These are phyloP conservation scores for Komagataella ulmi DNA, from an alignment of 805 yeast genomes.

Conservation along the genomic window DNA sequence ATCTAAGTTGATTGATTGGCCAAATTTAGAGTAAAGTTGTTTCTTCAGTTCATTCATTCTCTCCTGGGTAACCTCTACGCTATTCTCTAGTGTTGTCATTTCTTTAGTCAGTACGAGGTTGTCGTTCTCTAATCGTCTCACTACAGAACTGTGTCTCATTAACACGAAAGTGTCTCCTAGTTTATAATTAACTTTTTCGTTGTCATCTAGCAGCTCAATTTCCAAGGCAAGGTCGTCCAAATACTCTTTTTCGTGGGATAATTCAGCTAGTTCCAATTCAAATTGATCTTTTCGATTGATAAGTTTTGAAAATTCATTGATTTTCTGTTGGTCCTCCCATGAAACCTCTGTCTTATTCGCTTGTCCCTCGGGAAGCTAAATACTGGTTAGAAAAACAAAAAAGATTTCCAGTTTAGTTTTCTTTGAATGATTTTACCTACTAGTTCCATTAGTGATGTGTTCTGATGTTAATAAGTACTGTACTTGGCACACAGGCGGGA, in stretches of 20 bases:
- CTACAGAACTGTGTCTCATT: constrained; percentile 51
- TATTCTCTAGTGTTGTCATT: constrained; percentile 30
- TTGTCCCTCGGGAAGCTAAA: constrained; percentile 38
- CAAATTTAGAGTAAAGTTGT: constrained; percentile 78
- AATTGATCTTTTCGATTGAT: constrained; percentile 57
- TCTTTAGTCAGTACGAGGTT: constrained; percentile 35
- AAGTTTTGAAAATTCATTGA: constrained; percentile 78
- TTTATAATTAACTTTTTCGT: constrained; percentile 59
- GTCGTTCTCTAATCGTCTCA: constrained; percentile 55
- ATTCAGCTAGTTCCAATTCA: constrained; percentile 30
- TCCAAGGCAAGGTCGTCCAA: constrained; percentile 79
- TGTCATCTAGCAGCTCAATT: constrained; percentile 73
- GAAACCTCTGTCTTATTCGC: constrained; percentile 45
- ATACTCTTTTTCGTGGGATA: constrained; percentile 67
- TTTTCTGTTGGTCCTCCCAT: constrained; percentile 81
- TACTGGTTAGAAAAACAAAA: not conserved
- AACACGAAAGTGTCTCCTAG: constrained; percentile 74
- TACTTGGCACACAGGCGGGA: not conserved
- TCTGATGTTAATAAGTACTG: not conserved
- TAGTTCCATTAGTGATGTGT: not conserved
- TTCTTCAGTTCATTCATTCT: constrained; percentile 51
- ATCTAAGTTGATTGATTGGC: constrained; percentile 79
- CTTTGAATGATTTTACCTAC: not conserved
- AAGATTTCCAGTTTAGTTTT: no score
- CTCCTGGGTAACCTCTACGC: constrained; percentile 38